Base-by-base conservation (phyloP, 2,329 filamentous ascomycete species). In the Trichoderma sp. region DNA sequence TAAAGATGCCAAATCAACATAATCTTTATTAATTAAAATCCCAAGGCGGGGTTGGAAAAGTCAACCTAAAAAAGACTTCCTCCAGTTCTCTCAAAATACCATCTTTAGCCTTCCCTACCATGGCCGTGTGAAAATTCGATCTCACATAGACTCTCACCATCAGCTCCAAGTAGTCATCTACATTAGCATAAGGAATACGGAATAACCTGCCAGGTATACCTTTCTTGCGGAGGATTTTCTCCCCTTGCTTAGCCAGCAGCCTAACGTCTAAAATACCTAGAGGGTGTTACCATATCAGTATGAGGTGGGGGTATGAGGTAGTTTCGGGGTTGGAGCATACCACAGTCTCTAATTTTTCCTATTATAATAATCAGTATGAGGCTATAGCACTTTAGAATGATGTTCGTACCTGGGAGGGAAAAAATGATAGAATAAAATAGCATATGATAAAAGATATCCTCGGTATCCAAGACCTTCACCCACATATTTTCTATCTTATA, bases 271-370 rank as follows among this genome's bases (percentile, higher is more conserved):
- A 34, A 58, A 58, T 58, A 0, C 54, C 54, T 58, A 12, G 1
- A 58, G 2, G 4, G 15, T 1, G 22, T 39, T 2, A 22, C 3
- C 2, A 2, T 39, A 25, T 58, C 27, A 58, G 4, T 10, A 27
- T 39, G 19, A 22, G 0, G 35, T 35, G 2, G 6, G 34, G 10
- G 7, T 12, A 39, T 37, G 4, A 2, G 22, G 34, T 10, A 13
- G 19, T 2, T 2, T 29, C 5, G 4, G 53, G 8, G 6, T 57
- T 34, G 7, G 5, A 19, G 10, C 54, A 22, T 58, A 58, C 54
- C 54, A 2, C 54, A 58, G 34, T 42, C 19, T 39, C 22, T 13
- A 39, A 58, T 58, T 27, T 42, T 39, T 12, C 54, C 54, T 57
- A 13, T 3, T 6, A 0, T 19, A 37, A n/a, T 57, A 5, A 2